A percentile compares a stretch with the other conserved stretches of the same genome.
Evolutionary conservation across 371 early-diverging fungal species (phyloP).

Genomic region (Mucor velutinosus): DNA sequence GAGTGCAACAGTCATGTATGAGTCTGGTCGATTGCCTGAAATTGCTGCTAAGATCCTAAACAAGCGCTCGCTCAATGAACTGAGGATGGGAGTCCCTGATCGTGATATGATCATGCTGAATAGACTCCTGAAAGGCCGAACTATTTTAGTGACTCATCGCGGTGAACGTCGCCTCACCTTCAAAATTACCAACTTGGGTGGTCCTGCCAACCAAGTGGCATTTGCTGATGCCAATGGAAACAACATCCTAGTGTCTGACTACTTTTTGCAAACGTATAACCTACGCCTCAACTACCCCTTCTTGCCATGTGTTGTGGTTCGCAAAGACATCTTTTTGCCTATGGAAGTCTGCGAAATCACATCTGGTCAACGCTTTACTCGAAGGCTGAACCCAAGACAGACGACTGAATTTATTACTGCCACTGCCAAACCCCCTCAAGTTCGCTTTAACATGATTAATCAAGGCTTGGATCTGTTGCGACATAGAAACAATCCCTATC

Average conservation of each 20-base stretch:
- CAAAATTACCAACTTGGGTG: constrained; percentile 68
- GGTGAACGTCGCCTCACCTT: constrained; percentile 71
- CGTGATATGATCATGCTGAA: constrained; percentile 68
- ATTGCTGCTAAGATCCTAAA: constrained; percentile 69
- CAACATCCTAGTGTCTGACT: constrained; percentile 70
- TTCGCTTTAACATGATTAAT: constrained; percentile 65
- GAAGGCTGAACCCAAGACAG: constrained; percentile 83
- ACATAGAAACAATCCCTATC: constrained; percentile 58
- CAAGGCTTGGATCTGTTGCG: constrained; percentile 55
- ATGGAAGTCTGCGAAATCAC: constrained; percentile 90
- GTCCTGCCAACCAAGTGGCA: constrained; percentile 66
- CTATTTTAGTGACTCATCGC: constrained; percentile 77
- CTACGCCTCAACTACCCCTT: constrained; percentile 70
- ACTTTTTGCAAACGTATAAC: constrained; percentile 78
- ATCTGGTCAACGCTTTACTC: constrained; percentile 78
- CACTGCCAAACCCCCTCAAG: constrained; percentile 80
- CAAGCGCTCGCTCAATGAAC: constrained; percentile 60
- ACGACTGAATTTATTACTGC: constrained; percentile 95
- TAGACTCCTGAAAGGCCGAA: constrained; percentile 70
- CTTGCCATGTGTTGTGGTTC: constrained; percentile 87
- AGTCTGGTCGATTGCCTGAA: constrained; percentile 67
- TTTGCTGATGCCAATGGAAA: constrained; percentile 62
- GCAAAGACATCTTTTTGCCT: constrained; percentile 69
- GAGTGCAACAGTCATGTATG: constrained; percentile 85
- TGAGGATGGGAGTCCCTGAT: constrained; percentile 65